These are phyloP conservation scores for Helenozyma rhizophorensis DNA, from an alignment of 805 yeast species.

Conservation along the genomic window DNA sequence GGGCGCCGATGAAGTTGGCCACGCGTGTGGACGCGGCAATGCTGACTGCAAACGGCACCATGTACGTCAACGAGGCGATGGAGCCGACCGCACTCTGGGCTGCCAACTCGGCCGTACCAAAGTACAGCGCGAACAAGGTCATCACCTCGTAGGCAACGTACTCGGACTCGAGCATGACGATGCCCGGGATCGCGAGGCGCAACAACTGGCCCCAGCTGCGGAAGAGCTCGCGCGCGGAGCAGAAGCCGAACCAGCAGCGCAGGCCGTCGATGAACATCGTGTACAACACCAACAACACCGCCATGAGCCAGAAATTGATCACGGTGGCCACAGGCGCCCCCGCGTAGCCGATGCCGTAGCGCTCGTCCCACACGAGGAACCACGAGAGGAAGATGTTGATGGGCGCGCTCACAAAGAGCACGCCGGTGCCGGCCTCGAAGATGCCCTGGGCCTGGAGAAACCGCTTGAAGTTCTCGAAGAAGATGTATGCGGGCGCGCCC, in stretches of 20 bases:
- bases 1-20: slow-evolving; percentile 43
- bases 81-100: slow-evolving; percentile 50
- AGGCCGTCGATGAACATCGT: slow-evolving; percentile 50
- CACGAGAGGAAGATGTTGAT: slow-evolving; percentile 36
- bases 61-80: slow-evolving; percentile 40
- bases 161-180: slow-evolving; percentile 43
- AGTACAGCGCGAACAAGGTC: slow-evolving; percentile 43
- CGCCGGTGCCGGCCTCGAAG: slow-evolving; percentile 44
- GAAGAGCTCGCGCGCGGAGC: slow-evolving; percentile 32
- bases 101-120: slow-evolving; percentile 47
- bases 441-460: slow-evolving; percentile 45
- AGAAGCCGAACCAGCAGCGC: slow-evolving; percentile 66
- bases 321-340: slow-evolving; percentile 44
- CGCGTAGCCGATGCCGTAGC: slow-evolving; percentile 35
- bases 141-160: slow-evolving; percentile 44
- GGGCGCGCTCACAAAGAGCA: slow-evolving; percentile 39
- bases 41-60: slow-evolving; percentile 44
- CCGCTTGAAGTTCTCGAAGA: slow-evolving; percentile 38
- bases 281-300: slow-evolving; percentile 30
- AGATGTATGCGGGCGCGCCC: slow-evolving; percentile 42
- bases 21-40: slow-evolving; percentile 42
- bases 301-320: slow-evolving; percentile 41
- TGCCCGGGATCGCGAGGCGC: slow-evolving; percentile 41
- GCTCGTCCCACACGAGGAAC: slow-evolving; percentile 40
- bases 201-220: slow-evolving; percentile 32